Conservation (phyloP, 2,329 filamentous ascomycete species). For the Colletotrichum sp. region DNA sequence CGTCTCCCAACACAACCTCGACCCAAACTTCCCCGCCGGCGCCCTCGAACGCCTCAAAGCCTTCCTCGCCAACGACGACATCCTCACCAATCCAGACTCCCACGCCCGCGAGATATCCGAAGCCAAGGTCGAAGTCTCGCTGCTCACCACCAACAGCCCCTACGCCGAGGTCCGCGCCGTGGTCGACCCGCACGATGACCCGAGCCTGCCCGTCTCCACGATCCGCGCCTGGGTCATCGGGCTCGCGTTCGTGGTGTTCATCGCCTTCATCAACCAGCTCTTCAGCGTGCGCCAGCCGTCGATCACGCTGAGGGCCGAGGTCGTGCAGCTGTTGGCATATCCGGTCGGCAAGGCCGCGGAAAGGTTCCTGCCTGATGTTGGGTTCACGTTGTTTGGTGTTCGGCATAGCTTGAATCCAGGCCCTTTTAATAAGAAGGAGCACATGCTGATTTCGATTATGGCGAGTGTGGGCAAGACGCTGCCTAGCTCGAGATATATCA, state of each 20-base stretch:
- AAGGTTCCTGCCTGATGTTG: constrained; percentile 34
- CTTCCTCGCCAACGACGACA: constrained; percentile 35
- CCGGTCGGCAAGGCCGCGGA: constrained; percentile 40
- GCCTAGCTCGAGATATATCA: constrained; percentile 50
- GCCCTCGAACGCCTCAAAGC: constrained; percentile 44
- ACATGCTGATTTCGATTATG: constrained; percentile 60
- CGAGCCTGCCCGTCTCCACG: constrained; percentile 43
- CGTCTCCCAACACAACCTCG: constrained; percentile 45
- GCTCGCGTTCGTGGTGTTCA: constrained; percentile 35
- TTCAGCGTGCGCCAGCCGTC: constrained; percentile 46
- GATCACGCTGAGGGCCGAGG: constrained; percentile 42
- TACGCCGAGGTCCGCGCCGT: constrained; percentile 50
- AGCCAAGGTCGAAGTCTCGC: constrained; percentile 35
- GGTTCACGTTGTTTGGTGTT: constrained; percentile 38
- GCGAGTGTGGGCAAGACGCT: constrained; percentile 54
- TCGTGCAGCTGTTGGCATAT: constrained; percentile 44
- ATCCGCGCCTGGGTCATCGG: constrained; percentile 44
- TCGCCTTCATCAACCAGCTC: constrained; percentile 40
- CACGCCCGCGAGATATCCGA: constrained; percentile 31
- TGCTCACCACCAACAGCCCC: constrained; percentile 38
- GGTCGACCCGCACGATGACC: constrained; percentile 47
- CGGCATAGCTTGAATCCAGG: constrained; percentile 51
- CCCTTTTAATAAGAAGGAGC: constrained; percentile 59
- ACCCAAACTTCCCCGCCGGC: constrained; percentile 51
- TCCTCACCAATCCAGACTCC: constrained; percentile 27